Percentiles rank a stretch among this genome's conserved stretches.
phyloP scores from a whole-genome alignment of 441 rosid species.

The Dalechampia spathulata region DNA sequence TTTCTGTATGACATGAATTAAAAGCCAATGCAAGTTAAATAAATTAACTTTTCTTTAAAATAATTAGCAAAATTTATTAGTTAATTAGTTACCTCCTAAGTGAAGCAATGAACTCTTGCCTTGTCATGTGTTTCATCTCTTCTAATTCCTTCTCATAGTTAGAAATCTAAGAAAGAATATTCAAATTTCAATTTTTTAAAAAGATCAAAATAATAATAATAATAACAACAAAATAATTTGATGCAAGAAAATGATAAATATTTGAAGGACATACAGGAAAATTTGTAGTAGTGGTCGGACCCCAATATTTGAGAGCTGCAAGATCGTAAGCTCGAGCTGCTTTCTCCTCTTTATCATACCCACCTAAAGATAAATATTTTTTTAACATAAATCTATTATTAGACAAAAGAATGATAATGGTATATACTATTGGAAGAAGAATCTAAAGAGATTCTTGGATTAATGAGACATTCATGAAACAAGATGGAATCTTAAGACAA shows the following conservation, averaged over 20 bases:
- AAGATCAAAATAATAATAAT: background rate
- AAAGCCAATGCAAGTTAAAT: background rate
- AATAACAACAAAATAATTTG: background rate
- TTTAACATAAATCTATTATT: background rate
- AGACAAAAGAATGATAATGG: background rate
- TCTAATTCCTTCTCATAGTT: slow-evolving; percentile 76
- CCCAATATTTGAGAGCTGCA: slow-evolving; percentile 98
- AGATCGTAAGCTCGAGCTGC: slow-evolving; percentile 97
- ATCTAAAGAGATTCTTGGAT: slow-evolving; percentile 9
- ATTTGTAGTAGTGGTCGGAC: slow-evolving; percentile 83
- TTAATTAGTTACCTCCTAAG: slow-evolving; percentile 50
- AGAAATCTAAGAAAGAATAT: slow-evolving; percentile 31
- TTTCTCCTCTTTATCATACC: slow-evolving; percentile 94
- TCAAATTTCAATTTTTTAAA: background rate
- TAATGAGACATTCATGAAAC: slow-evolving; percentile 13
- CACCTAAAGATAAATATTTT: slow-evolving; percentile 33
- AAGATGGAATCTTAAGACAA: slow-evolving; percentile 9
- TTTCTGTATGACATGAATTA: too few relatives aligned
- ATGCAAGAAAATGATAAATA: background rate
- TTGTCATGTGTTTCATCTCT: slow-evolving; percentile 83
- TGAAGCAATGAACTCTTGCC: slow-evolving; percentile 92
- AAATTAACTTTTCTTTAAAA: too few relatives aligned
- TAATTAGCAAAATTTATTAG: background rate
- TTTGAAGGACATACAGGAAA: slow-evolving; percentile 44
- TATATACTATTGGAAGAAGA: background rate